Percentiles rank a stretch among this genome's conserved stretches.
Conservation (phyloP, 495 filamentous ascomycete species). For the Parachaetomium inaequale region DNA sequence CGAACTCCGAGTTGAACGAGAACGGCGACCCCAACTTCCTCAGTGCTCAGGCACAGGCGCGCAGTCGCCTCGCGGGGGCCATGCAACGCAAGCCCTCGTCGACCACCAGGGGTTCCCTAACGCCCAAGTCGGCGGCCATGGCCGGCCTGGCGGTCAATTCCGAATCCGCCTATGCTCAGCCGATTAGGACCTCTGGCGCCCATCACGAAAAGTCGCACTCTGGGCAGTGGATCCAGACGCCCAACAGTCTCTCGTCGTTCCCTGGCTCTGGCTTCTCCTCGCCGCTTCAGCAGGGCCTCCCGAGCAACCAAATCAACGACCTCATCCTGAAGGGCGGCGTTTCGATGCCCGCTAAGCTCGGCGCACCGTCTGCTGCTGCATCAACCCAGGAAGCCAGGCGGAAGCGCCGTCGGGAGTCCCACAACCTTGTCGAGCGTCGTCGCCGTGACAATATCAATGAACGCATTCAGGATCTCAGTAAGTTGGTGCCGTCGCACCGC, state of each 20-base stretch:
- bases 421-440: conserved; percentile 92
- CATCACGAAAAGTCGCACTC: conserved; percentile 79
- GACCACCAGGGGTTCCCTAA: conserved; percentile 70
- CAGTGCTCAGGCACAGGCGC: conserved; percentile 52
- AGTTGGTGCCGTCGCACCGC: conserved; percentile 86
- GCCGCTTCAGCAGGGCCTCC: conserved; percentile 50
- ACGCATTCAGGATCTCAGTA: conserved; percentile 91
- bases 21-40: conserved; percentile 52
- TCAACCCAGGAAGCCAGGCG: conserved; percentile 89
- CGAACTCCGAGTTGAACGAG: conserved; percentile 56
- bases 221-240: conserved; percentile 72
- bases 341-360: conserved; percentile 55
- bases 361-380: conserved; percentile 43
- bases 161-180: conserved; percentile 59
- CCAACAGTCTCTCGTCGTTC: conserved; percentile 73
- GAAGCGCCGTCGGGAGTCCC: conserved; percentile 83
- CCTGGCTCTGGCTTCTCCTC: conserved; percentile 79
- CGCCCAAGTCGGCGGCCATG: conserved; percentile 62
- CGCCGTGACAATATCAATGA: conserved; percentile 98
- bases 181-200: conserved; percentile 62
- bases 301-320: conserved; percentile 49
- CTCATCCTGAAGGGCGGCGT: conserved; percentile 51
- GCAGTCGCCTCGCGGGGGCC: conserved; percentile 44
- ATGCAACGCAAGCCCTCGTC: conserved; percentile 71
- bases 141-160: conserved; percentile 36